Conservation (phyloP, 768 basidiomycete species). For the Russula lepida region DNA sequence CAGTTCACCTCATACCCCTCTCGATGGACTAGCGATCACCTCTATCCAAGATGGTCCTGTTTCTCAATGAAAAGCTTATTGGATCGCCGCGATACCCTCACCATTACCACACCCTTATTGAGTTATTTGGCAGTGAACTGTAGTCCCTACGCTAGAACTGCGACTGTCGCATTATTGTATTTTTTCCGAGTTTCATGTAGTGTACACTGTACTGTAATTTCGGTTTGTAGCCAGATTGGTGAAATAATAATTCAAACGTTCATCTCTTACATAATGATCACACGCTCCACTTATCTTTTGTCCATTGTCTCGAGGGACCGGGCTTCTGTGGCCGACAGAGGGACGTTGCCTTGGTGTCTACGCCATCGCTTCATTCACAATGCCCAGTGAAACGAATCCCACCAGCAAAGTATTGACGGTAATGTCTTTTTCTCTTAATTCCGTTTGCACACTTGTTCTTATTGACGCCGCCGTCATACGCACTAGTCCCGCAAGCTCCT, state of each 20-base stretch:
- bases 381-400: neutral
- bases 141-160: neutral
- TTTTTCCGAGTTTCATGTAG: slow-evolving; percentile 4
- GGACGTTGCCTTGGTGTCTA: neutral
- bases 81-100: slow-evolving; percentile 9
- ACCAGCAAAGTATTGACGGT: neutral
- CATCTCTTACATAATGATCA: neutral
- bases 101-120: neutral
- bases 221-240: slow-evolving; percentile 17
- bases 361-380: neutral
- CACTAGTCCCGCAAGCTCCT: slow-evolving; percentile 18
- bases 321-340: too few relatives aligned
- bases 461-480: neutral
- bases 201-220: slow-evolving; percentile 11
- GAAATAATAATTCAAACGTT: neutral
- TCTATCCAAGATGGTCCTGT: slow-evolving; percentile 2
- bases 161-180: neutral
- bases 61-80: slow-evolving; percentile 1
- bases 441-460: neutral
- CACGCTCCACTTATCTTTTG: neutral
- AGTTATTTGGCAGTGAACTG: neutral
- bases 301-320: too few relatives aligned
- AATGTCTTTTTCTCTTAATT: neutral
- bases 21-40: neutral
- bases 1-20: neutral